Evolutionary conservation across 768 basidiomycete species (phyloP).

Genomic region (Boletus bicolor): DNA sequence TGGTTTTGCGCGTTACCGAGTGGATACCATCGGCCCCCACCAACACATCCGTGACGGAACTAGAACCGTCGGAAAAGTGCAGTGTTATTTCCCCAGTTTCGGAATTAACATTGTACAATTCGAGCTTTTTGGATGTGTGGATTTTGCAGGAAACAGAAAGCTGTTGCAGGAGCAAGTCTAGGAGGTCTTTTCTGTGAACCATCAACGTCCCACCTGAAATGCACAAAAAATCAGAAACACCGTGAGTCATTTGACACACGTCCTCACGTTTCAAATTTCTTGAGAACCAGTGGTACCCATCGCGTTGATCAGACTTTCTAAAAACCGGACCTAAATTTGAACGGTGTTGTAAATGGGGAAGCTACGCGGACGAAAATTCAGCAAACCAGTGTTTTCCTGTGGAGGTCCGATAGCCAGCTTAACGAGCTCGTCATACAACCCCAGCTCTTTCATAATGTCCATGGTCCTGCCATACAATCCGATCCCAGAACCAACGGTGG

Average conservation of each 20-base stretch:
- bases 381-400: slow-evolving; percentile 22
- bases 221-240: neutral
- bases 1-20: slow-evolving; percentile 31
- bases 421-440: slow-evolving; percentile 34
- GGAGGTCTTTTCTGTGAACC: slow-evolving; percentile 39
- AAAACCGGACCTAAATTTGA: slow-evolving; percentile 21
- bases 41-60: slow-evolving; percentile 37
- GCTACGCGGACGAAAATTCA: no score
- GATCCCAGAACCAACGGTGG: slow-evolving; percentile 45
- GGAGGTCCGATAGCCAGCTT: slow-evolving; percentile 15
- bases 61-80: slow-evolving; percentile 37
- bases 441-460: slow-evolving; percentile 39
- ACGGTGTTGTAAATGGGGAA: neutral
- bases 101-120: slow-evolving; percentile 26
- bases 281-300: slow-evolving; percentile 30
- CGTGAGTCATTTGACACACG: neutral
- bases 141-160: slow-evolving; percentile 28
- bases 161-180: slow-evolving; percentile 31
- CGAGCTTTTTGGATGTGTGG: slow-evolving; percentile 36
- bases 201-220: slow-evolving; percentile 26
- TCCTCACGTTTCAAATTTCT: slow-evolving; percentile 23
- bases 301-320: slow-evolving; percentile 34
- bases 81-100: slow-evolving; percentile 26
- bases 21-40: slow-evolving; percentile 44
- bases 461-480: slow-evolving; percentile 46